Base-by-base conservation (phyloP, 2,329 filamentous ascomycete species). In the Diaporthe australafricana region DNA sequence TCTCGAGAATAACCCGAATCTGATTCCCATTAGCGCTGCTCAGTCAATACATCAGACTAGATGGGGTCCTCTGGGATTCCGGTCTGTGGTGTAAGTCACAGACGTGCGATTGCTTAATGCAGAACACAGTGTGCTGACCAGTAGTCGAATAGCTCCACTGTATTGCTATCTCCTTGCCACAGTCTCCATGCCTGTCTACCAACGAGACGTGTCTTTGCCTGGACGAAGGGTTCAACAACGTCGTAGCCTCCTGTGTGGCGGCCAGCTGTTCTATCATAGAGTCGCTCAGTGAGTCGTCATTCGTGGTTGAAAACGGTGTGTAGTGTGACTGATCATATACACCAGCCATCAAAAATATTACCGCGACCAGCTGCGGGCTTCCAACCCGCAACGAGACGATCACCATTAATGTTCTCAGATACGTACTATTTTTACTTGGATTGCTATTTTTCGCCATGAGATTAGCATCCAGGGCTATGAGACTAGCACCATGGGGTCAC, bases 361-460 rank as follows among this genome's bases (percentile, higher is more conserved):
- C 69, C 12, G 47, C 60, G 12, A 48, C 56, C 16, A n/a, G 16
- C 14, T 71, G 69, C 25, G 62, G 62, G 14, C 14, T 57, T 9
- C 56, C 65, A 5, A 12, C 35, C 1, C 42, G 42, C 20, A 35
- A 63, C 2, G 20, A 63, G 42, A 63, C 60, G 1, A 0, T 42
- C 11, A 50, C 47, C 14, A 45, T 62, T 17, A 27, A 62, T 20
- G 42, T 22, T 20, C n/a, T 73, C 12, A 56, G 47, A 35, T 53
- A 53, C 5, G 17, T 71, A 74, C 74, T 82, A 42, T 80, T 75
- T 70, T 76, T 79, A 14, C 76, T 84, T n/a, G 79, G 81, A 6
- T 79, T 76, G 47, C 74, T 60, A 8, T 56, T 48, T 1, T 69
- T 69, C 12, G 25, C 27, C 12, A 55, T 69, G 52, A n/a, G 66